phyloP scores from a whole-genome alignment of 2,329 filamentous ascomycete genomes.

The Ascochyta pisi region DNA sequence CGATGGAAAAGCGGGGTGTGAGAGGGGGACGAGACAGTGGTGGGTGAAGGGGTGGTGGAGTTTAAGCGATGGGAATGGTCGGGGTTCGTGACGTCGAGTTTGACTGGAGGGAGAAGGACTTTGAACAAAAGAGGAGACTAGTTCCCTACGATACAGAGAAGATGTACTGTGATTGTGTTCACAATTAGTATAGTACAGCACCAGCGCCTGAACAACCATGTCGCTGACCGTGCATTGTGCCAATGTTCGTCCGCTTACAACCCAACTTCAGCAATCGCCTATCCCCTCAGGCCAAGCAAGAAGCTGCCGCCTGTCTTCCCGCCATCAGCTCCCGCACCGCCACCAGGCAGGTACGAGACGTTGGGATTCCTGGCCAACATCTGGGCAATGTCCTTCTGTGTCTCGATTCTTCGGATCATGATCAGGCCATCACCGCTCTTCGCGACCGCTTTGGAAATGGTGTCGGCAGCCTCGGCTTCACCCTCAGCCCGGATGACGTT shows the following conservation, averaged over 20 bases:
- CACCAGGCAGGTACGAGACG: constrained; percentile 89
- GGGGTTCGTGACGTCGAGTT: not conserved
- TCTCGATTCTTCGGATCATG: constrained; percentile 96
- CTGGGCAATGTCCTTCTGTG: constrained; percentile 92
- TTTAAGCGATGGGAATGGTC: not conserved
- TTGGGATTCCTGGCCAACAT: constrained; percentile 91
- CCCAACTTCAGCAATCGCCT: not conserved
- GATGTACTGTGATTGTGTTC: constrained; percentile 21
- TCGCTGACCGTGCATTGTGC: constrained; percentile 35
- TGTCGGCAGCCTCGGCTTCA: constrained; percentile 95
- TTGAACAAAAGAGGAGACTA: constrained; percentile 42
- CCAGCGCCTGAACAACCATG: constrained; percentile 18
- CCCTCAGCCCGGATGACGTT: constrained; percentile 98
- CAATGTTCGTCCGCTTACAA: constrained; percentile 5
- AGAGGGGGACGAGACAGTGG: not conserved
- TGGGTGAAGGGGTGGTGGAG: not conserved
- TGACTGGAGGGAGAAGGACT: too few relatives aligned
- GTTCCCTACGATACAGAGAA: constrained; percentile 44
- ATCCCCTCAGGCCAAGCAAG: constrained; percentile 68
- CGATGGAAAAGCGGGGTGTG: not conserved
- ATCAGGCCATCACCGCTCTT: constrained; percentile 94
- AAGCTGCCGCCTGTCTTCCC: constrained; percentile 69
- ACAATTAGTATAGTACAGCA: constrained; percentile 43
- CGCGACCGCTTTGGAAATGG: constrained; percentile 90
- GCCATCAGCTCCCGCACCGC: constrained; percentile 61